Base-by-base conservation (phyloP, 2,329 filamentous ascomycete species). In the Exophiala spinifera region DNA sequence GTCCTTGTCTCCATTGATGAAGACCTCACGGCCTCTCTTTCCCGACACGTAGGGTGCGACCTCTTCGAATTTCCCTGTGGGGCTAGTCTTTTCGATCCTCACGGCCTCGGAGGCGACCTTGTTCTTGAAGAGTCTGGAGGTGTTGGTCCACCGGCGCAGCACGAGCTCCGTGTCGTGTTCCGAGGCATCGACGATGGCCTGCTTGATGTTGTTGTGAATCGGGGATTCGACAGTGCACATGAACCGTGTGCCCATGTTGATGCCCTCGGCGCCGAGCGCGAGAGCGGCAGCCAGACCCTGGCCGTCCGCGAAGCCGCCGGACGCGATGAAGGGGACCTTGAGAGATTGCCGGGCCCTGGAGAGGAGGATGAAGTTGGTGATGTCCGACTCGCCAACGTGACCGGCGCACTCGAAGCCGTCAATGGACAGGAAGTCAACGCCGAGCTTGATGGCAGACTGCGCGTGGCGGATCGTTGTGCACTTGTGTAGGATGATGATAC, bases 211-310 rank as follows among this genome's bases (percentile, higher is more conserved):
- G 46, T 83, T 70, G 74, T 99, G 94, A 61, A 99, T 88, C 1
- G 94, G 94, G 14, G 91, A 86, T 74, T 97, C 94, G 42, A 92
- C 79, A 0, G 94, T 97, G 76, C 88, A 92, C 89, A 99, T 95
- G 77, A 97, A 99, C 39, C 94, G 80, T 8, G 94, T 99, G 54
- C 94, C 94, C 94, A 99, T 99, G 75, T 99, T 99, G 75, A 97
- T 86, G 60, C 94, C 94, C 70, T 89, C 89, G 0, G 94, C 94
- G 33, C 94, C 94, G 11, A 99, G 81, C 37, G 87, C 86, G 64
- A 99, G 77, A 6, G 94, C 94, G 1, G 92, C 94, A 1, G 94
- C 94, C 17, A 99, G 81, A 3, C 94, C 94, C 66, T 95, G 84
- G 0, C 94, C 94, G 70, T 99, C 94, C 11, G 91, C 92, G 68